A percentile compares a stretch with the other conserved stretches of the same genome.
phyloP scores from a whole-genome alignment of 805 yeast genomes.

The Millerago galiae region DNA sequence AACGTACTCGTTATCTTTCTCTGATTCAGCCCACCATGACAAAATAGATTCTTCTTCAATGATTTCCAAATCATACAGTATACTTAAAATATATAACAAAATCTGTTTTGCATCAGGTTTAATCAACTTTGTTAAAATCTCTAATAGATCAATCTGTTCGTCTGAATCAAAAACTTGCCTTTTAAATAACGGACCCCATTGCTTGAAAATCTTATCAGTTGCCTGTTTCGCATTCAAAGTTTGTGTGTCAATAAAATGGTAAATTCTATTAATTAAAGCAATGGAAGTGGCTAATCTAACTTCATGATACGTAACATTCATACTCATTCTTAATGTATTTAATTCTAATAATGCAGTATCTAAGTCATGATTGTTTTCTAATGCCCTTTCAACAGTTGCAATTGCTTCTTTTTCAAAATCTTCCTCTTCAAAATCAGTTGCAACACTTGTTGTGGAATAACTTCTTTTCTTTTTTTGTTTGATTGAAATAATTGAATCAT shows the following conservation, averaged over 20 bases:
- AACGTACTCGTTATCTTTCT: conserved; percentile 37
- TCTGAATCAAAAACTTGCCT: conserved; percentile 79
- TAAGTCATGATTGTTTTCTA: conserved; percentile 85
- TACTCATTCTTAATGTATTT: conserved; percentile 93
- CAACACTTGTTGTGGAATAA: conserved; percentile 32
- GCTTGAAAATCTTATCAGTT: conserved; percentile 61
- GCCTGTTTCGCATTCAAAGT: conserved; percentile 77
- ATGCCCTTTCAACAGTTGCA: conserved; percentile 87
- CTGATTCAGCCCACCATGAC: conserved; percentile 70
- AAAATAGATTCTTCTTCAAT: conserved; percentile 75
- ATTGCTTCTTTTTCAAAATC: conserved; percentile 86
- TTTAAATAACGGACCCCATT: conserved; percentile 77
- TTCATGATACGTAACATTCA: conserved; percentile 92
- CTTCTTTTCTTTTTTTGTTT: conserved; percentile 38
- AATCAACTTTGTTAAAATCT: conserved; percentile 36
- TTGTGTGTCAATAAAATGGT: conserved; percentile 69
- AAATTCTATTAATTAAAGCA: conserved; percentile 64
- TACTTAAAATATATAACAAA: conserved; percentile 43
- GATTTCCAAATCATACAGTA: conserved; percentile 76
- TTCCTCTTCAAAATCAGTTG: conserved; percentile 57
- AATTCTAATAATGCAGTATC: conserved; percentile 91
- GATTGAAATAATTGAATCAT: conserved; percentile 50
- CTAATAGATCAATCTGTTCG: conserved; percentile 71
- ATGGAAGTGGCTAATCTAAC: conserved; percentile 76
- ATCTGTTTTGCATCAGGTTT: conserved; percentile 33